A percentile compares a stretch with the other conserved stretches of the same genome.
phyloP scores from a whole-genome alignment of 148 eudicot genomes.

The Selenicereus undatus region DNA sequence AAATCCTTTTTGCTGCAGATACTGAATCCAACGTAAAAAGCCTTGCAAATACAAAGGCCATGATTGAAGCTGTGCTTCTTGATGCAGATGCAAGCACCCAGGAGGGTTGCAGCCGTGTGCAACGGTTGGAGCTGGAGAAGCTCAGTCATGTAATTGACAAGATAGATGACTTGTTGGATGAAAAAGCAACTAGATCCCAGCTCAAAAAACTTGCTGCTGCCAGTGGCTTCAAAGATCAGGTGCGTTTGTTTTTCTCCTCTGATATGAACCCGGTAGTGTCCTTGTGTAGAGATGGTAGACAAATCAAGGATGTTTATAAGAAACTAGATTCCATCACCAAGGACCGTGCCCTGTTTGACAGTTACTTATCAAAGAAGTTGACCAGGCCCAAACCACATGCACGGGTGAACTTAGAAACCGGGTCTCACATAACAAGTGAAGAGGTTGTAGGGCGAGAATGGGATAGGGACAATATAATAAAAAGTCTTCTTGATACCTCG shows the following conservation, averaged over 20 bases:
- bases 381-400: background rate
- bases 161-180: constrained; percentile 10
- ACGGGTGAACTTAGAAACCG: background rate
- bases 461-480: constrained; percentile 5
- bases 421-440: background rate
- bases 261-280: background rate
- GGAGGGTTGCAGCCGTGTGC: background rate
- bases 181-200: background rate
- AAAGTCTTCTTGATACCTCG: background rate
- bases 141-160: background rate
- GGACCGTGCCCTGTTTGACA: background rate
- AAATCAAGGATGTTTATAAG: background rate
- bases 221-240: background rate
- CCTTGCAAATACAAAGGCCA: background rate
- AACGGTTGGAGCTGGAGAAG: background rate
- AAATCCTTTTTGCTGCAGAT: background rate
- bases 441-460: constrained; percentile 1
- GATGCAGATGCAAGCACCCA: background rate
- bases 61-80: constrained; percentile 9
- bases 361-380: background rate
- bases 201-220: background rate
- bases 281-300: background rate
- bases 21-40: background rate
- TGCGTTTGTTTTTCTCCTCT: background rate
- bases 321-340: background rate